Evolutionary conservation across 495 filamentous ascomycete species (phyloP).

Genomic region (Jackrogersella minutella): DNA sequence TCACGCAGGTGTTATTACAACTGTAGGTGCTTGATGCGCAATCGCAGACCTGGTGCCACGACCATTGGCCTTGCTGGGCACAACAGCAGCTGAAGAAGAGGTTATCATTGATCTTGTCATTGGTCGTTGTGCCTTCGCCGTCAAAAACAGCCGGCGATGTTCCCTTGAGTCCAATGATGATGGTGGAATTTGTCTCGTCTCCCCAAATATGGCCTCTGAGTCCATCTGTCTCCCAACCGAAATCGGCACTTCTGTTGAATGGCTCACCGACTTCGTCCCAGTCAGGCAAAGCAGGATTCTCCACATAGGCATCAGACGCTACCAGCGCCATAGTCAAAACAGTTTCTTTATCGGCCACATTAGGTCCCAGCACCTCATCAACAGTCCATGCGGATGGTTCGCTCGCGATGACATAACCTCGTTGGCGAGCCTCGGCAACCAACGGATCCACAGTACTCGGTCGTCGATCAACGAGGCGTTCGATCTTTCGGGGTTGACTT

Average conservation of each 20-base stretch:
- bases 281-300: conserved; percentile 70
- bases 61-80: conserved; percentile 84
- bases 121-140: conserved; percentile 92
- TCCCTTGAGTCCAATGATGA: conserved; percentile 92
- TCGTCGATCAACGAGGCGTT: conserved; percentile 82
- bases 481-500: conserved; percentile 71
- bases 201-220: conserved; percentile 92
- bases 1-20: conserved; percentile 90
- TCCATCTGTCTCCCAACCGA: conserved; percentile 92
- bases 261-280: conserved; percentile 83
- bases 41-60: conserved; percentile 91
- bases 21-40: conserved; percentile 84
- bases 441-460: conserved; percentile 77
- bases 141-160: conserved; percentile 92
- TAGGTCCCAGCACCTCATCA: conserved; percentile 79
- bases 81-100: conserved; percentile 98
- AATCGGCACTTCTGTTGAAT: conserved; percentile 82
- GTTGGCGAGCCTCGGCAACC: conserved; percentile 70
- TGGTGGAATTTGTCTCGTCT: conserved; percentile 82
- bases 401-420: conserved; percentile 65
- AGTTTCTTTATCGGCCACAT: conserved; percentile 85
- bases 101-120: conserved; percentile 98
- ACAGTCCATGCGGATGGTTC: conserved; percentile 80
- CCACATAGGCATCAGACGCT: conserved; percentile 87
- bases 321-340: conserved; percentile 85